Percentiles rank a stretch among this genome's conserved stretches.
These are phyloP conservation scores for Mycosphaerelloides madeirae DNA, from an alignment of 2,329 filamentous ascomycete species.

Conservation along the genomic window DNA sequence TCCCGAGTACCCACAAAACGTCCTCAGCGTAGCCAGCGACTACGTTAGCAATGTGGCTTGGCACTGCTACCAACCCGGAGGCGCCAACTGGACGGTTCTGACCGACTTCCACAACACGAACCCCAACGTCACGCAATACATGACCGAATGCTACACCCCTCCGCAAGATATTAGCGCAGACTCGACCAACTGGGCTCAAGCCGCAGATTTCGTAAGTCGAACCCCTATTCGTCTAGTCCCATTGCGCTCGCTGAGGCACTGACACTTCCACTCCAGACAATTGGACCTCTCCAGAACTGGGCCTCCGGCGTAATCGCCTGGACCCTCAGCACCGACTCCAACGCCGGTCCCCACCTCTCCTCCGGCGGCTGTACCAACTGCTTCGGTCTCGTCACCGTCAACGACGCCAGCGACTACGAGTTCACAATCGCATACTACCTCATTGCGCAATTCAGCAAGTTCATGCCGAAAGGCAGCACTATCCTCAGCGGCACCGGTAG, in stretches of 20 bases:
- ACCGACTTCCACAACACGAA: slow-evolving; percentile 15
- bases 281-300: slow-evolving; percentile 22
- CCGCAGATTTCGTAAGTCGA: slow-evolving; percentile 17
- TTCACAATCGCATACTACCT: slow-evolving; percentile 20
- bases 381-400: slow-evolving; percentile 16
- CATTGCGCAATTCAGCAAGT: slow-evolving; percentile 20
- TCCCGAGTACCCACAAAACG: slow-evolving; percentile 14
- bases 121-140: slow-evolving; percentile 16
- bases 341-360: slow-evolving; percentile 15
- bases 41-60: slow-evolving; percentile 19
- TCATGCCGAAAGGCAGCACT: slow-evolving; percentile 13
- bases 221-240: too few relatives aligned
- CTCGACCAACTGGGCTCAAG: slow-evolving; percentile 11
- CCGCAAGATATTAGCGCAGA: slow-evolving; percentile 1
- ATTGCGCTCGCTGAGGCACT: too few relatives aligned
- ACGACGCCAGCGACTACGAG: slow-evolving; percentile 10
- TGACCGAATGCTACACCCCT: slow-evolving; percentile 22
- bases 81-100: slow-evolving; percentile 12
- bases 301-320: slow-evolving; percentile 18
- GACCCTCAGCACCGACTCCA: slow-evolving; percentile 13
- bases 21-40: slow-evolving; percentile 12
- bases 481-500: slow-evolving; percentile 12
- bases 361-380: slow-evolving; percentile 13
- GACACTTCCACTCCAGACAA: too few relatives aligned
- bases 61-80: slow-evolving; percentile 18